Base-by-base conservation (phyloP, 2,329 filamentous ascomycete genomes). In the Blastomyces silverae region DNA sequence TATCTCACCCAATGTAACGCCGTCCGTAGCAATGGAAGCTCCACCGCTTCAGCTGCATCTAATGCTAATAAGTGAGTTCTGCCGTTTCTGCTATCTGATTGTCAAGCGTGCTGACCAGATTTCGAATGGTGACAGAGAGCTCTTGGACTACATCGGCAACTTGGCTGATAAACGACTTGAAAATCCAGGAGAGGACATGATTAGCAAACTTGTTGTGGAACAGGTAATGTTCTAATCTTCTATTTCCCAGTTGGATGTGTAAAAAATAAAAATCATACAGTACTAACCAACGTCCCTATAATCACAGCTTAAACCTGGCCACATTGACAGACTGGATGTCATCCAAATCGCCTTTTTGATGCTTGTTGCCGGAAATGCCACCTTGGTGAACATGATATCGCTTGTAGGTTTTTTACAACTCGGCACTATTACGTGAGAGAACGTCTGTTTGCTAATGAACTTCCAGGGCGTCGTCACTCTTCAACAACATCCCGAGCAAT, bases 351-450 rank as follows among this genome's bases (percentile, higher is more conserved):
- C 81, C 0, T 83, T 83, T 69, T 71, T 83, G 8, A 73, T 83
- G 5, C 76, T 83, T 1, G 80, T 82, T 1, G 81, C 81, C 0
- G 81, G 81, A 1, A 84, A 83, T 48, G 82, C 81, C 0, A 82
- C 82, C 0, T 80, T 83, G 78, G 77, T 83, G 4, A 82, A 79
- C 69, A 83, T 81, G 78, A 82, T 83, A 64, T 74, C 76, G 0
- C 72, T 82, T 42, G 79, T 79, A 52, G 52, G 22, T 64, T 55
- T 55, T 44, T 64, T 25, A 56, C 31, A 56, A 13, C 37, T 15
- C 5, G 7, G 4, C 22, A 34, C 39, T 20, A 28, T 15, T 50
- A 3, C n/a, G 31, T n/a, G 25, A 17, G 20, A 46, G n/a, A 20
- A 31, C 7, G 37, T 37, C 46, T n/a, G 60, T 63, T 63, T n/a